Conservation (phyloP, 2,329 filamentous ascomycete genomes). For the Albophoma yamanashiensis region DNA sequence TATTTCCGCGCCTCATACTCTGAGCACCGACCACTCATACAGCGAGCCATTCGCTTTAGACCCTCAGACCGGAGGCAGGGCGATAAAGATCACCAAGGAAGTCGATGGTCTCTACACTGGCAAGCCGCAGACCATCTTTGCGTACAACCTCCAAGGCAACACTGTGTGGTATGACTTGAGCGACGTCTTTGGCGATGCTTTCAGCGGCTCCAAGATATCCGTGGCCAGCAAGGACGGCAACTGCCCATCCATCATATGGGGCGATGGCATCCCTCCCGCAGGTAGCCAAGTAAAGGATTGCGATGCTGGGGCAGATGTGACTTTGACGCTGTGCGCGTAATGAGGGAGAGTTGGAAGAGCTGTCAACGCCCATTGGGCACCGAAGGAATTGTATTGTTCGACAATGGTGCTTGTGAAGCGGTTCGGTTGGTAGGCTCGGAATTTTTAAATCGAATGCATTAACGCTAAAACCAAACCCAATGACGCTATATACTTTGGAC, state of each 20-base stretch:
- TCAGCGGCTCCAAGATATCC: constrained; percentile 20
- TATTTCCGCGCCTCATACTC: constrained; percentile 13
- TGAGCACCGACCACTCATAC: constrained; percentile 18
- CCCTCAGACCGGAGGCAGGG: constrained; percentile 24
- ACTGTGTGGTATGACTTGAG: constrained; percentile 28
- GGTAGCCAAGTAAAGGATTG: constrained; percentile 28
- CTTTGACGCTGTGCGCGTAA: constrained; percentile 21
- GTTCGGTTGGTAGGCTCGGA: too few relatives aligned
- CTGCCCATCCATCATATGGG: constrained; percentile 26
- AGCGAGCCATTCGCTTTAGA: constrained; percentile 22
- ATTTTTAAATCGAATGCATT: too few relatives aligned
- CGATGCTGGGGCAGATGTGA: constrained; percentile 18
- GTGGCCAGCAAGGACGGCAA: constrained; percentile 15
- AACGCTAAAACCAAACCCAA: too few relatives aligned
- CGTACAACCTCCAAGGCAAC: constrained; percentile 24
- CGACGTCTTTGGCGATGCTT: constrained; percentile 28
- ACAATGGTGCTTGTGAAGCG: too few relatives aligned
- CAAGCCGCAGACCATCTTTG: constrained; percentile 27
- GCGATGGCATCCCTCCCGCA: constrained; percentile 19
- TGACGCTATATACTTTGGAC: too few relatives aligned
- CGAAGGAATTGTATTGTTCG: too few relatives aligned
- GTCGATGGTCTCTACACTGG: constrained; percentile 26
- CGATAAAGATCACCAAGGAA: constrained; percentile 24
- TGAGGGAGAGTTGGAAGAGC: not conserved
- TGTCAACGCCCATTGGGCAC: too few relatives aligned